These are phyloP conservation scores for Bombardia bombarda DNA, from an alignment of 495 filamentous ascomycete genomes.

Conservation along the genomic window DNA sequence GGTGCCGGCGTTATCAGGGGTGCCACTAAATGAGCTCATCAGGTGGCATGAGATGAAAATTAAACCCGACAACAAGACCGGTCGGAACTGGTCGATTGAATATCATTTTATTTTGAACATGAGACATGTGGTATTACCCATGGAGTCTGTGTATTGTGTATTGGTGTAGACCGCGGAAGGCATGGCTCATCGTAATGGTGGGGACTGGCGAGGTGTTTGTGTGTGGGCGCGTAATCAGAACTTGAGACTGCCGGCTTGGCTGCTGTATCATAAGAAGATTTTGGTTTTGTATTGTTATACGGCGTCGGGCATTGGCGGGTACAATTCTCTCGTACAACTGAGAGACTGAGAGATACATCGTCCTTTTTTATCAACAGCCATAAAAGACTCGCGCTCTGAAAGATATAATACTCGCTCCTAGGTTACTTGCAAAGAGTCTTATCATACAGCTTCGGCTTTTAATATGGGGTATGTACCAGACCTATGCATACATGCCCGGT, in stretches of 20 bases:
- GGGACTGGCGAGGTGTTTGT: too few relatives aligned
- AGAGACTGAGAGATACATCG: background rate
- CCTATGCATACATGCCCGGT: too few relatives aligned
- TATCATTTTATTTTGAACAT: too few relatives aligned
- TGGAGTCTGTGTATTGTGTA: background rate
- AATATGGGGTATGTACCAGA: too few relatives aligned
- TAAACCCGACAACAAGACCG: too few relatives aligned
- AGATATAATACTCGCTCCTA: background rate
- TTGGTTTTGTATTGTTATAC: background rate
- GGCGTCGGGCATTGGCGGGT: background rate
- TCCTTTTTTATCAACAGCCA: background rate
- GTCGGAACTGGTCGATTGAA: too few relatives aligned
- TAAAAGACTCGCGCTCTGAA: background rate
- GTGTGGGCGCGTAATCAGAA: too few relatives aligned
- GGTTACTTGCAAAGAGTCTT: background rate
- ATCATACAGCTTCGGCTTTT: background rate
- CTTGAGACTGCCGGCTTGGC: background rate
- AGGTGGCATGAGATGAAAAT: background rate
- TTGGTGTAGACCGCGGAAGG: too few relatives aligned
- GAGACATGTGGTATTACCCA: too few relatives aligned
- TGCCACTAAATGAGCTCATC: constrained; percentile 2
- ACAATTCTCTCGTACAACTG: background rate
- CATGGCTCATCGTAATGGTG: too few relatives aligned
- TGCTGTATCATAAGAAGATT: background rate
- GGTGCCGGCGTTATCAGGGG: constrained; percentile 61